Evolutionary conservation across 495 filamentous ascomycete species (phyloP).

Genomic region (Parathielavia hyrcaniae): DNA sequence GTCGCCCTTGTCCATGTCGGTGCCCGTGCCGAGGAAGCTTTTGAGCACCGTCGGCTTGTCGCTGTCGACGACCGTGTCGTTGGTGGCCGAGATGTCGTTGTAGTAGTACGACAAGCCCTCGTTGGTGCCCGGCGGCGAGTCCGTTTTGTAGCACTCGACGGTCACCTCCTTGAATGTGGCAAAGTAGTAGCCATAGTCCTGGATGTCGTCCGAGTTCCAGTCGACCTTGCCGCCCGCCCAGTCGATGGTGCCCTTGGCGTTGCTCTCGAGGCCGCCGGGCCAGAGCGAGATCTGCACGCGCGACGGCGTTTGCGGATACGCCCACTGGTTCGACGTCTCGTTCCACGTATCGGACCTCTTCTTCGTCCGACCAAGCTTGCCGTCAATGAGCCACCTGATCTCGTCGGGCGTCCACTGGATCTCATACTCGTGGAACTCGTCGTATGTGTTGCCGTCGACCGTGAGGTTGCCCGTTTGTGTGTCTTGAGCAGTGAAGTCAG

Average conservation of each 20-base stretch:
- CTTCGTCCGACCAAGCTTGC: constrained; percentile 62
- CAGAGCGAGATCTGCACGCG: constrained; percentile 92
- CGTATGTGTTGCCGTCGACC: constrained; percentile 63
- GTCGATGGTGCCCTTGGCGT: constrained; percentile 74
- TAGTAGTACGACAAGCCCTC: constrained; percentile 68
- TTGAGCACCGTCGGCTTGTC: constrained; percentile 71
- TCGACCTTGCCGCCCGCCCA: constrained; percentile 90
- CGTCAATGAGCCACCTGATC: constrained; percentile 82
- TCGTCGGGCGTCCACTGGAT: constrained; percentile 85
- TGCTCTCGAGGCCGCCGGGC: constrained; percentile 78
- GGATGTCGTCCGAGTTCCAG: constrained; percentile 77
- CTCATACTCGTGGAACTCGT: constrained; percentile 82
- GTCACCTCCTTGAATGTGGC: constrained; percentile 69
- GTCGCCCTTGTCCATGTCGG: constrained; percentile 56
- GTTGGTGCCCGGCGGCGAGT: constrained; percentile 51
- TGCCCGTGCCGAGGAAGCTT: constrained; percentile 70
- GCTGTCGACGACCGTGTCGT: constrained; percentile 69
- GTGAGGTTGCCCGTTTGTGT: constrained; percentile 63
- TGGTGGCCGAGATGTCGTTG: constrained; percentile 56
- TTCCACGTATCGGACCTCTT: constrained; percentile 78
- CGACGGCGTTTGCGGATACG: constrained; percentile 89
- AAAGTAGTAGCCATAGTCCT: constrained; percentile 83
- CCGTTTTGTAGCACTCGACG: constrained; percentile 78
- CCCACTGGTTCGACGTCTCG: constrained; percentile 69
- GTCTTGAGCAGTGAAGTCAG: constrained; percentile 48